phyloP scores from a whole-genome alignment of 495 filamentous ascomycete genomes.

The Xylona heveae region DNA sequence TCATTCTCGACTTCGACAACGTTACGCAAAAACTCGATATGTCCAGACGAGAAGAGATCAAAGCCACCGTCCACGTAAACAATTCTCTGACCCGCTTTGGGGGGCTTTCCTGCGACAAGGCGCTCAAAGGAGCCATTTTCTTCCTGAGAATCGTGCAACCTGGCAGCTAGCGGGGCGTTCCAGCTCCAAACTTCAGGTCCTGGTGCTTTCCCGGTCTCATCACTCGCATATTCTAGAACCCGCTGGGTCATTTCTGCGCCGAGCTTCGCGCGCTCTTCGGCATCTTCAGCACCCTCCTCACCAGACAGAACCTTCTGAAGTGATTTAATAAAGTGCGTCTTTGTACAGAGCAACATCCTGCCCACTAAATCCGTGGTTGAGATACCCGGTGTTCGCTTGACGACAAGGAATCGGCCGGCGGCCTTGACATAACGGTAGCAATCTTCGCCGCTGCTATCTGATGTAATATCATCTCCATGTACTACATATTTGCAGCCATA shows the following conservation, averaged over 20 bases:
- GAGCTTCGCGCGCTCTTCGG: slow-evolving; percentile 36
- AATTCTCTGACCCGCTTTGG: slow-evolving; percentile 56
- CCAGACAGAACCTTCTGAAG: slow-evolving; percentile 44
- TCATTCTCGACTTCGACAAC: slow-evolving; percentile 51
- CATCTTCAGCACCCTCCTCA: slow-evolving; percentile 45
- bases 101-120: slow-evolving; percentile 42
- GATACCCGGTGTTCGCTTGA: slow-evolving; percentile 90
- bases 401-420: slow-evolving; percentile 76
- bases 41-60: slow-evolving; percentile 89
- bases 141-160: slow-evolving; percentile 24
- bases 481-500: slow-evolving; percentile 88
- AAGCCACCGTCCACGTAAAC: slow-evolving; percentile 95
- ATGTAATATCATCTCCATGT: slow-evolving; percentile 79
- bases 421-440: slow-evolving; percentile 95
- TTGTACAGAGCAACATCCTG: slow-evolving; percentile 86
- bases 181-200: slow-evolving; percentile 67
- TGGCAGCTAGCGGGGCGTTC: slow-evolving; percentile 31
- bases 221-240: slow-evolving; percentile 68
- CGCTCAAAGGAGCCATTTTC: slow-evolving; percentile 34
- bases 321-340: slow-evolving; percentile 66
- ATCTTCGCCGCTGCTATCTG: slow-evolving; percentile 68
- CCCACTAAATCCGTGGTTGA: slow-evolving; percentile 94
- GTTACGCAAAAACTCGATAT: slow-evolving; percentile 77
- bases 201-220: slow-evolving; percentile 48
- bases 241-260: slow-evolving; percentile 45